Conservation (phyloP, 2,329 filamentous ascomycete genomes). For the Ophiostoma piceae region DNA sequence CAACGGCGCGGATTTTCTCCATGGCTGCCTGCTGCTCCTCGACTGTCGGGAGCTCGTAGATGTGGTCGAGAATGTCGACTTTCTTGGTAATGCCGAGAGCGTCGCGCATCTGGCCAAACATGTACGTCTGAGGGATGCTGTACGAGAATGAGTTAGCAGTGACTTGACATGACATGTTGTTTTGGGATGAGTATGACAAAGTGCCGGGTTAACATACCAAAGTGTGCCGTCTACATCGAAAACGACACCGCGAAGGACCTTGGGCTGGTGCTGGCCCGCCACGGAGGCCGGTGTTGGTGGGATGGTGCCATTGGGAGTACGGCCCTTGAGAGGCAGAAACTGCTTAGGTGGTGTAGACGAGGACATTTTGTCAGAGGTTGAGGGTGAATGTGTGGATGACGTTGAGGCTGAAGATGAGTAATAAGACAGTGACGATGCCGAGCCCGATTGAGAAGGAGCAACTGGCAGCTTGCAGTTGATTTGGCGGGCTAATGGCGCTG, state of each 20-base stretch:
- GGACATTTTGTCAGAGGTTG: background rate
- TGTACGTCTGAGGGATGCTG: conserved; percentile 88
- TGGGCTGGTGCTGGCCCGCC: conserved; percentile 20
- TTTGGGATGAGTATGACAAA: background rate
- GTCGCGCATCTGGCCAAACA: conserved; percentile 82
- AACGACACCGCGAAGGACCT: conserved; percentile 55
- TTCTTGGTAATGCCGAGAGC: conserved; percentile 66
- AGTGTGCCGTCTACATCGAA: conserved; percentile 96
- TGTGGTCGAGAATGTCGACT: conserved; percentile 83
- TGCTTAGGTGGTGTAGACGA: conserved; percentile 35
- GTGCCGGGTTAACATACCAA: conserved; percentile 52
- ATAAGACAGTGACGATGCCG: background rate
- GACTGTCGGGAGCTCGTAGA: conserved; percentile 63
- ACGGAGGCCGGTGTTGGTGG: background rate
- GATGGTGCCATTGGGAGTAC: conserved; percentile 29
- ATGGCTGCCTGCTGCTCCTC: conserved; percentile 59
- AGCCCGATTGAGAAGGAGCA: background rate
- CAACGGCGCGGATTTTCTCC: conserved; percentile 70
- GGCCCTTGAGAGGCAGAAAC: conserved; percentile 52
- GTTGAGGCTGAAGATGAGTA: background rate
- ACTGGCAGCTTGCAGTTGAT: background rate
- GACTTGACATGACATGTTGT: background rate
- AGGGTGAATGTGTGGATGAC: too few species aligned
- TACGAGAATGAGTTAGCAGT: background rate
- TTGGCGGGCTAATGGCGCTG: background rate